Evolutionary conservation across 2,329 filamentous ascomycete genomes (phyloP).

Genomic region (Neurospora sp.): DNA sequence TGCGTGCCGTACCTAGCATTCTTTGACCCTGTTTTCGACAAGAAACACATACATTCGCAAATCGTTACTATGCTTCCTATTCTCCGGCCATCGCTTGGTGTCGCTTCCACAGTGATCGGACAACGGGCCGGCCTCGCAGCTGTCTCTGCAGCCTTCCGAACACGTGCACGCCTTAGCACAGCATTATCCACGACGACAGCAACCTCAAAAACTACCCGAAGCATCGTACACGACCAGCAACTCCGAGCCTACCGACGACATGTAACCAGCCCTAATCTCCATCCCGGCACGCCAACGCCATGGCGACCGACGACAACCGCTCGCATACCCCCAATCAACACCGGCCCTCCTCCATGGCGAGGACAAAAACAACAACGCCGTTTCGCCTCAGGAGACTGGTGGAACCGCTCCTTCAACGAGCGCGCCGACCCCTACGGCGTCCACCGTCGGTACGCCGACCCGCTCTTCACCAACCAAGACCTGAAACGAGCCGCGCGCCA

Average conservation of each 20-base stretch:
- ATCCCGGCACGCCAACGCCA: background rate
- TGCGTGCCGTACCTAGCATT: background rate
- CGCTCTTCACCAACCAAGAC: conserved; percentile 29
- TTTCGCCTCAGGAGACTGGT: background rate
- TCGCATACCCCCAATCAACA: background rate
- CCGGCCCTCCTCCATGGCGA: background rate
- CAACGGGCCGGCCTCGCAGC: background rate
- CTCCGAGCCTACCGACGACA: background rate
- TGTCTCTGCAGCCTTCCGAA: background rate
- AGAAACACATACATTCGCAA: background rate
- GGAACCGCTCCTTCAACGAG: conserved; percentile 1
- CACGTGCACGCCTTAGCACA: background rate
- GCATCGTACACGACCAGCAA: background rate
- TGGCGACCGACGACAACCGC: background rate
- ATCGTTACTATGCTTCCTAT: background rate
- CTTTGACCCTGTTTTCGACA: background rate
- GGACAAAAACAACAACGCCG: background rate
- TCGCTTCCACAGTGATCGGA: background rate
- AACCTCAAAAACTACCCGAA: background rate
- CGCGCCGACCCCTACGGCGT: conserved; percentile 8
- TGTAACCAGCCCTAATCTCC: background rate
- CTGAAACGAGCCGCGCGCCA: conserved; percentile 24
- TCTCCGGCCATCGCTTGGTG: background rate
- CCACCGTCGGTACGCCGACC: conserved; percentile 23
- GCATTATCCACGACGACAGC: background rate